Evolutionary conservation across 805 yeast genomes (phyloP), one percentile per base, ranked within the genome.

Genomic region (Torulaspora delbrueckii): DNA sequence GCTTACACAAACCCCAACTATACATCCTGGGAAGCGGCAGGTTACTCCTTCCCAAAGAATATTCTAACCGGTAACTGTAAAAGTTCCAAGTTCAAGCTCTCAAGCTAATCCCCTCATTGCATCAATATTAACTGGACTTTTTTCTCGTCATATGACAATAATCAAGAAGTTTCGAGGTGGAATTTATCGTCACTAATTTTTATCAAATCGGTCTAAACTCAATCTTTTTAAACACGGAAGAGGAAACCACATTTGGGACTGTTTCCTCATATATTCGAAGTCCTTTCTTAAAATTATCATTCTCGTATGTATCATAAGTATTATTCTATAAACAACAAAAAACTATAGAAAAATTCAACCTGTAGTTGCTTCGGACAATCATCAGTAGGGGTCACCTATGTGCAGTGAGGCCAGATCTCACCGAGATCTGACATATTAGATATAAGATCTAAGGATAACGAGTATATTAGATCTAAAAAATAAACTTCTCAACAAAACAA

Each of bases 1-100:
- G 93, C 93, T 1, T 91, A 91, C 63, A 48, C 62, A 35, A 78
- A 88, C 63, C 62, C 72, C 40, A 91, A 91, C 66, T 53, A 75
- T 43, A 91, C 98, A 0, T 51, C 68, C 8, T 91, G 96, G 96
- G 73, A 68, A 28, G 68, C 54, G 8, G 89, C 95, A 0, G 96
- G 96, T 1, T 91, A 81, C 62, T 47, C 65, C 3, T 66, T 67
- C 59, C 96, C 96, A 14, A 78, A 77, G 57, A 84, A 84, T 63
- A 66, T 55, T 10, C 60, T 84, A 44, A 75, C 78, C 16, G 78
- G 81, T 46, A 70, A 75, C 53, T 80, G 79, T 58, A 55, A 58
- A 46, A 63, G 68, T 52, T 60, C 69, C 5, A 57, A 62, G 43
- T 65, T 47, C 31, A 36, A 43, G 36, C 39, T 43, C 34, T 35